These are phyloP conservation scores for Aspergillus unguis DNA, from an alignment of 2,329 filamentous ascomycete species.

Conservation along the genomic window DNA sequence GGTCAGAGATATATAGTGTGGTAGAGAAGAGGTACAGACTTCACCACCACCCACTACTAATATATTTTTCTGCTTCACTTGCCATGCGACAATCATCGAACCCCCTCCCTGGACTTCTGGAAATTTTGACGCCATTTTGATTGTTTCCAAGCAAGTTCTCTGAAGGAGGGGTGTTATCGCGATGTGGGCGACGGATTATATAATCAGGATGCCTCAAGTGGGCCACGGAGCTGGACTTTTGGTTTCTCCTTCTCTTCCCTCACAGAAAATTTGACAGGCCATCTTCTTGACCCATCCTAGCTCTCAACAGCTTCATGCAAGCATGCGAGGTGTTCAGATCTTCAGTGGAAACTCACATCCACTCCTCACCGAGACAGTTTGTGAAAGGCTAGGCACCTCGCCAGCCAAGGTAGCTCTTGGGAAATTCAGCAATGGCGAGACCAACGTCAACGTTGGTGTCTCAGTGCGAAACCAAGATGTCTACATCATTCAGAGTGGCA, in stretches of 20 bases:
- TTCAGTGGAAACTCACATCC: slow-evolving; percentile 67
- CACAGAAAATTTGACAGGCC: too few relatives aligned
- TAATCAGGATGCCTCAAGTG: too few relatives aligned
- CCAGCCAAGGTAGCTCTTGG: slow-evolving; percentile 59
- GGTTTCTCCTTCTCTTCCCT: background rate
- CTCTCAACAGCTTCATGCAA: slow-evolving; percentile 11
- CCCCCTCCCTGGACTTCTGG: slow-evolving; percentile 84
- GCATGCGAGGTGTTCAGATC: slow-evolving; percentile 65
- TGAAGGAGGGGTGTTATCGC: background rate
- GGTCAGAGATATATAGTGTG: slow-evolving; percentile 13
- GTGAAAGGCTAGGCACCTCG: slow-evolving; percentile 61
- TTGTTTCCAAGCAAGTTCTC: background rate
- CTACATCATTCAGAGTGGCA: slow-evolving; percentile 97
- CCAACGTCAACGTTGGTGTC: slow-evolving; percentile 62
- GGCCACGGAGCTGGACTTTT: slow-evolving; percentile 4
- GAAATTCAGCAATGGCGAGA: slow-evolving; percentile 69
- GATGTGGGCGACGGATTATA: background rate
- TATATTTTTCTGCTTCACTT: slow-evolving; percentile 82
- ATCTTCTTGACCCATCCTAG: slow-evolving; percentile 9
- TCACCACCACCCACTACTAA: slow-evolving; percentile 95
- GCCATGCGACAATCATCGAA: slow-evolving; percentile 93
- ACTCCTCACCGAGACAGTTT: slow-evolving; percentile 61
- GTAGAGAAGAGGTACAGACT: slow-evolving; percentile 51
- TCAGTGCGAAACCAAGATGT: slow-evolving; percentile 96
- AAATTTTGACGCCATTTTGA: slow-evolving; percentile 55